Percentiles rank a stretch among this genome's conserved stretches.
Conservation (phyloP, 352 stramenopile species). For the Globisporangium acanthophoron region DNA sequence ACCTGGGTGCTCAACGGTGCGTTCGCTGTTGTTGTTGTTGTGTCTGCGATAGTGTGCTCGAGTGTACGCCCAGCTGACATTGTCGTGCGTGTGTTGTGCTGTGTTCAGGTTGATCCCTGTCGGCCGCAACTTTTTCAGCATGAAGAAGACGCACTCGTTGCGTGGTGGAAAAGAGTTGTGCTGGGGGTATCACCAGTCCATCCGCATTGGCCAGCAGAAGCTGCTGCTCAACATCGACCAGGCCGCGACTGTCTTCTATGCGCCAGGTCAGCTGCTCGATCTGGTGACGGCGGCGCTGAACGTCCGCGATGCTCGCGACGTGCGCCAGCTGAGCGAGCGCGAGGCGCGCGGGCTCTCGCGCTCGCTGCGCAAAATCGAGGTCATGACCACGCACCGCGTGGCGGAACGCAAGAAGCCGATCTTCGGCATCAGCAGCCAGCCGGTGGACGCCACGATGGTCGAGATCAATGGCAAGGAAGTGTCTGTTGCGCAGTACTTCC, state of each 20-base stretch:
- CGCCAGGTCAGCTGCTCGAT: constrained; percentile 42
- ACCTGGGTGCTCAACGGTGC: constrained; percentile 38
- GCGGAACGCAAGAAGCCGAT: constrained; percentile 49
- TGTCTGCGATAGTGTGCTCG: background rate
- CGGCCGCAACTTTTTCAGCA: constrained; percentile 66
- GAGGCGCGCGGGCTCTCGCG: constrained; percentile 26
- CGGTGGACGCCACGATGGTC: constrained; percentile 40
- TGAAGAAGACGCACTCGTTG: constrained; percentile 50
- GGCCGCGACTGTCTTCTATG: constrained; percentile 65
- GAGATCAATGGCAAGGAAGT: constrained; percentile 45
- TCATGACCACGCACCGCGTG: constrained; percentile 51
- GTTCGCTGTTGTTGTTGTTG: background rate
- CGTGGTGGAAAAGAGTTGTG: constrained; percentile 63
- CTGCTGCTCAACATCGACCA: constrained; percentile 73
- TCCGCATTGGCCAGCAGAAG: constrained; percentile 45
- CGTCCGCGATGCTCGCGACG: constrained; percentile 23
- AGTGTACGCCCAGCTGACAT: background rate
- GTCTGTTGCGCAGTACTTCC: constrained; percentile 61
- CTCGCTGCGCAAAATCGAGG: constrained; percentile 46
- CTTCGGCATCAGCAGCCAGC: constrained; percentile 37
- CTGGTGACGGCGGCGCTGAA: constrained; percentile 39
- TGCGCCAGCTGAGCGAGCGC: constrained; percentile 31
- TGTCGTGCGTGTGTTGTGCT: background rate
- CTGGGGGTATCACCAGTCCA: constrained; percentile 71
- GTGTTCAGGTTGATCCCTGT: constrained; percentile 38